Conservation (phyloP, 1,284 basidiomycete species). For the Agroathelia rolfsii region DNA sequence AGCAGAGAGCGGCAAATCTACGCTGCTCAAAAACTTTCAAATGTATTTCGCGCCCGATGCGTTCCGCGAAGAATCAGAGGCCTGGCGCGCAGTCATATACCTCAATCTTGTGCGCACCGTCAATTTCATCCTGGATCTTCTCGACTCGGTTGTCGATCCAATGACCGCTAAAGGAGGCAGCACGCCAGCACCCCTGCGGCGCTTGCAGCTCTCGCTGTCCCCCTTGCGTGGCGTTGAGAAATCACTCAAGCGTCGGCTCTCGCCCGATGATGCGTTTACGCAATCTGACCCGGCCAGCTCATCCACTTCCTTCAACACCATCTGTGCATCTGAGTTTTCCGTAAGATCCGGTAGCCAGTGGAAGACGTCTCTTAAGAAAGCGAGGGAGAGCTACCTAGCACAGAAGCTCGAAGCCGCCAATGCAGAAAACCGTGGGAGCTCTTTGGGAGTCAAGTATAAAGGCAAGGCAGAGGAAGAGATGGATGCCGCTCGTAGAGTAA, state of each 20-base stretch:
- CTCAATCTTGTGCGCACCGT: constrained; percentile 54
- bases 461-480: constrained; percentile 17
- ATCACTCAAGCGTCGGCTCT: constrained; percentile 30
- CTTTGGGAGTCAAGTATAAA: too few relatives aligned
- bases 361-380: constrained; percentile 28
- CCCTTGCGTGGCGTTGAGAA: constrained; percentile 48
- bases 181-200: constrained; percentile 30
- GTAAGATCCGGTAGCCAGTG: constrained; percentile 40
- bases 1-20: constrained; percentile 59
- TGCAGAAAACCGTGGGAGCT: too few relatives aligned
- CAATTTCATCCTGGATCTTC: constrained; percentile 42
- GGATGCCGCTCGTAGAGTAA: constrained; percentile 35
- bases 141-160: constrained; percentile 19
- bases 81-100: constrained; percentile 54
- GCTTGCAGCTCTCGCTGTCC: constrained; percentile 38
- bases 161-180: constrained; percentile 4
- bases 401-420: too few relatives aligned
- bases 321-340: constrained; percentile 35
- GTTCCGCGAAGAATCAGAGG: constrained; percentile 43
- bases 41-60: constrained; percentile 49
- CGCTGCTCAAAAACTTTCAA: constrained; percentile 56
- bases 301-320: constrained; percentile 23
- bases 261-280: constrained; percentile 16
- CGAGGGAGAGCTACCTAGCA: too few relatives aligned
- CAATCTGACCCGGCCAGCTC: constrained; percentile 8